Base-by-base conservation (phyloP, 768 basidiomycete species). In the Galerina sulciceps region DNA sequence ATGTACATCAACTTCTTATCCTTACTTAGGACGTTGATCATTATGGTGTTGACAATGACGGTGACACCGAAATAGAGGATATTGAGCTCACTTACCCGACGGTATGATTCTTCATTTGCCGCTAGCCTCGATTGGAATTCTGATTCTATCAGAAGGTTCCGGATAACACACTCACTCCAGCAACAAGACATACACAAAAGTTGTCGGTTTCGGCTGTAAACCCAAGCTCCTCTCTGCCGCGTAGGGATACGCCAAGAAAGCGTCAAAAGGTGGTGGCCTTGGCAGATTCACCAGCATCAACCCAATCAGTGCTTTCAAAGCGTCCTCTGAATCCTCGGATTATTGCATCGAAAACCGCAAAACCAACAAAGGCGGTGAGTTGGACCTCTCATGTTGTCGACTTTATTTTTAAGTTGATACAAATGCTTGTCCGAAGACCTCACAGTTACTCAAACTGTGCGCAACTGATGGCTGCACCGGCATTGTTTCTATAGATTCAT, bases 381-480 rank as follows among this genome's bases (percentile, higher is more conserved):
- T 47, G 10, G 40, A 18, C 18, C 42, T 10, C 3, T 35, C 38
- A 10, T 22, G 20, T 18, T 26, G n/a, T 50, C 18, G 5, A 42
- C 42, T 23, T 4, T 17, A 15, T 20, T n/a, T n/a, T 15, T 10
- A 6, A 14, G n/a, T 26, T 51, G 23, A 53, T 26, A 8, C 17
- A n/a, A n/a, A 34, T 43, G 15, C 41, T 31, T 8, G 4, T 31
- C 26, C 26, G 22, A 35, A 63, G 58, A 31, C 48, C 13, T 46
- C 43, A 20, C 59, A 52, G 11, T 59, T 57, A 34, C 54, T 67
- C 37, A 67, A 65, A 40, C 49, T 67, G n/a, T 67, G 66, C 48
- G 58, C 66, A 18, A 60, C 61, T 6, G 37, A 17, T 34, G 45
- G 61, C 37, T 67, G 66, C 46, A 67, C 64, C 26, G 66, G 66